Evolutionary conservation across 2,329 filamentous ascomycete genomes (phyloP).

Genomic region (Colletotrichum siamense): DNA sequence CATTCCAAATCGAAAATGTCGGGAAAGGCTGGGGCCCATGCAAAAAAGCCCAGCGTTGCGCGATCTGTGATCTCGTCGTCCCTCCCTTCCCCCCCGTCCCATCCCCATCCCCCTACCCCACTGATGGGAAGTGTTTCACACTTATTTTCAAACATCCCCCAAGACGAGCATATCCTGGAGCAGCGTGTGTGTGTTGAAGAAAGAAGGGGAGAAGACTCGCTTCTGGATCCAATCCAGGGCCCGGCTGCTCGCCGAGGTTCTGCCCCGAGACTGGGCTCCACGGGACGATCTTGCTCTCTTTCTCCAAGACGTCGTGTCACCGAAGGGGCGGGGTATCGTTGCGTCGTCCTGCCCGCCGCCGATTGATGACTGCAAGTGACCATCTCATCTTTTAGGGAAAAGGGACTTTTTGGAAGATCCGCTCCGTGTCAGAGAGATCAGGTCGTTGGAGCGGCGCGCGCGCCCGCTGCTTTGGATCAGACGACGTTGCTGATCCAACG

Average conservation of each 20-base stretch:
- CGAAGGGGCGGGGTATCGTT: neutral
- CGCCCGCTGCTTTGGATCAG: constrained; percentile 4
- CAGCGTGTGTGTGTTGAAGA: neutral
- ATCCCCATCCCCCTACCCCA: neutral
- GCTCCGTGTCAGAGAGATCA: neutral
- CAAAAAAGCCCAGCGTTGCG: constrained; percentile 3
- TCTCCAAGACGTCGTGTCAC: neutral
- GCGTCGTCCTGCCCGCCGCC: neutral
- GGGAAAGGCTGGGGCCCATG: neutral
- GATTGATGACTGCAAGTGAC: neutral
- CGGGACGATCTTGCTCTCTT: neutral
- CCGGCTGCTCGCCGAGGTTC: neutral
- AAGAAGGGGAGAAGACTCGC: neutral
- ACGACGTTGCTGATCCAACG: constrained; percentile 14
- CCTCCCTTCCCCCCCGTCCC: neutral
- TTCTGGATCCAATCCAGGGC: neutral
- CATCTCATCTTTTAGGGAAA: neutral
- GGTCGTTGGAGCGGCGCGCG: neutral
- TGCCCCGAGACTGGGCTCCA: neutral
- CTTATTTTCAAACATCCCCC: constrained; percentile 11
- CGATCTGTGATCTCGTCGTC: constrained; percentile 11
- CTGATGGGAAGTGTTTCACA: constrained; percentile 14
- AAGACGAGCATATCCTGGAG: constrained; percentile 7
- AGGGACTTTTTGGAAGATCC: neutral
- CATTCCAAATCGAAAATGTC: constrained; percentile 15